phyloP scores from a whole-genome alignment of 1,284 basidiomycete species.

The Tylopilus sp. region DNA sequence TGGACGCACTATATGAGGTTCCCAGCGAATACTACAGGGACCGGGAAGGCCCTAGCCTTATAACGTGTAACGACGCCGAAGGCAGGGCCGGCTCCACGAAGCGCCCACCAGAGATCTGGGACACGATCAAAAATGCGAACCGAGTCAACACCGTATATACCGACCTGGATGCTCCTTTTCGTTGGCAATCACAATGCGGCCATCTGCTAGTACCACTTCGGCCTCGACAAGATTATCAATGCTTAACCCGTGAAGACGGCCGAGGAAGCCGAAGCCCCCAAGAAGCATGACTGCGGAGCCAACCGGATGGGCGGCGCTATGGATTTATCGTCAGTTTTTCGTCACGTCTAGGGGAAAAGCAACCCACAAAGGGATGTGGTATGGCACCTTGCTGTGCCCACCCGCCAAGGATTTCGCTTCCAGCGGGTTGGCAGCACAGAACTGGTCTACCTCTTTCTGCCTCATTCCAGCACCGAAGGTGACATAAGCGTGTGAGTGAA shows the following conservation, averaged over 20 bases:
- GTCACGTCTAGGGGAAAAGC: neutral
- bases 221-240: conserved; percentile 84
- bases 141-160: conserved; percentile 9
- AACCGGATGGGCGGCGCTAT: conserved; percentile 68
- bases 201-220: conserved; percentile 80
- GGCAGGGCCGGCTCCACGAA: conserved; percentile 81
- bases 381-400: conserved; percentile 60
- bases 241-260: conserved; percentile 78
- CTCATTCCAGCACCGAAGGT: conserved; percentile 80
- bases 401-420: conserved; percentile 51
- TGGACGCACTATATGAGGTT: conserved; percentile 77
- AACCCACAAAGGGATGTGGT: conserved; percentile 78
- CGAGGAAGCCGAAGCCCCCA: conserved; percentile 87
- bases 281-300: conserved; percentile 83
- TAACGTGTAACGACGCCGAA: conserved; percentile 87
- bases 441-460: conserved; percentile 80
- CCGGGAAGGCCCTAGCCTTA: conserved; percentile 80
- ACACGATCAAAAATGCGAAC: neutral
- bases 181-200: conserved; percentile 66
- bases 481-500: conserved; percentile 68
- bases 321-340: conserved; percentile 3
- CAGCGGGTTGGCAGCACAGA: conserved; percentile 66
- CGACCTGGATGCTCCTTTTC: conserved; percentile 63
- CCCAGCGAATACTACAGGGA: conserved; percentile 86
- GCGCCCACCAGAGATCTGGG: conserved; percentile 83